Evolutionary conservation across 2,329 filamentous ascomycete genomes (phyloP).

Genomic region (Apiospora marii): DNA sequence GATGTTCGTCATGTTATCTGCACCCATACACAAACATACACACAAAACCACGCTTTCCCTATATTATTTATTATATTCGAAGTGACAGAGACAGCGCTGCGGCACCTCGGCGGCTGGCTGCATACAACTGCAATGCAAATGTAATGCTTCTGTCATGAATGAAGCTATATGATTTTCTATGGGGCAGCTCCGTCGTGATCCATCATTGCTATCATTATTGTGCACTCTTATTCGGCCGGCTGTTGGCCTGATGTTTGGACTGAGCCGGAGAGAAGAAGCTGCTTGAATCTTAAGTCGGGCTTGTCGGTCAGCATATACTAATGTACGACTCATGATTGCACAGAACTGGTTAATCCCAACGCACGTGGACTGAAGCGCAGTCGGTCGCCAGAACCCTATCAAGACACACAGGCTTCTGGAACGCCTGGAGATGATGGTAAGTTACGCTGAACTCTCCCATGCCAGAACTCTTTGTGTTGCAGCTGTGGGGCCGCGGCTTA

Average conservation of each 20-base stretch:
- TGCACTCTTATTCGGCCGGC: constrained; percentile 10
- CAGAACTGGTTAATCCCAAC: constrained; percentile 61
- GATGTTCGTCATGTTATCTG: neutral
- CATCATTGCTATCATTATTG: constrained; percentile 7
- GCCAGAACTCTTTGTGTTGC: constrained; percentile 15
- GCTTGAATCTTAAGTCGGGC: constrained; percentile 5
- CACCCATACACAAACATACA: neutral
- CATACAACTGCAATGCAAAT: constrained; percentile 20
- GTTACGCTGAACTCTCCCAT: constrained; percentile 48
- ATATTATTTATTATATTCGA: neutral
- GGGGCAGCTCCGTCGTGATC: constrained; percentile 17
- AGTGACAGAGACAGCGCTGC: constrained; percentile 1
- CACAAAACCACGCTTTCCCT: neutral
- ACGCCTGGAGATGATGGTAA: constrained; percentile 78
- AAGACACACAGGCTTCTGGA: constrained; percentile 59
- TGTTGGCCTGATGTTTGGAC: constrained; percentile 20
- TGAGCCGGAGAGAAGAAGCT: neutral
- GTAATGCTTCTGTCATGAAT: constrained; percentile 20
- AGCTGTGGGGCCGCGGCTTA: constrained; percentile 25
- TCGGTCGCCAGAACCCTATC: constrained; percentile 71
- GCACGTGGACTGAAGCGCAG: constrained; percentile 80
- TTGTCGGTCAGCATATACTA: constrained; percentile 35
- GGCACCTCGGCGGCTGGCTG: neutral
- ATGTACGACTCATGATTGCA: constrained; percentile 38
- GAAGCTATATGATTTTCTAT: constrained; percentile 19